Evolutionary conservation across 2,329 filamentous ascomycete genomes (phyloP).

Genomic region (Talaromyces piceae): DNA sequence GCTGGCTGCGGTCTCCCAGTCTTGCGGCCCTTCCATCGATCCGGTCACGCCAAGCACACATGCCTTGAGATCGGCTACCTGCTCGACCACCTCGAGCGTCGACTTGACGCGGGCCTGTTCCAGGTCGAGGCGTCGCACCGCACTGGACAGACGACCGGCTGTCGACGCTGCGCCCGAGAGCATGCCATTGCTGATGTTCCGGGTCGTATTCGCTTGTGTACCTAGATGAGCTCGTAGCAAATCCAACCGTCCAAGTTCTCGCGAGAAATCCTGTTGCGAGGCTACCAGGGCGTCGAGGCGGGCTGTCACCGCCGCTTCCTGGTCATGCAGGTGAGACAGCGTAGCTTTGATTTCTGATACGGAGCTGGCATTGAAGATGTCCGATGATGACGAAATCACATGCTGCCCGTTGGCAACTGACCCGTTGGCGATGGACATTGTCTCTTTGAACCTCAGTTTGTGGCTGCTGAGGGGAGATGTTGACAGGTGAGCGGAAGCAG

Average conservation of each 20-base stretch:
- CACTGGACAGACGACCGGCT: slow-evolving; percentile 74
- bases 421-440: slow-evolving; percentile 16
- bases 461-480: not conserved
- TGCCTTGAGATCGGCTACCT: slow-evolving; percentile 92
- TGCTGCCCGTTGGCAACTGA: slow-evolving; percentile 22
- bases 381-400: slow-evolving; percentile 13
- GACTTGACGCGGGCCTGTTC: slow-evolving; percentile 89
- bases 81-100: slow-evolving; percentile 85
- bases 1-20: slow-evolving; percentile 93
- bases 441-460: not conserved
- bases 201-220: slow-evolving; percentile 74
- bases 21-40: slow-evolving; percentile 94
- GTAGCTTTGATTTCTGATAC: slow-evolving; percentile 72
- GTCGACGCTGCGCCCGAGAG: slow-evolving; percentile 78
- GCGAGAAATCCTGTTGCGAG: slow-evolving; percentile 77
- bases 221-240: slow-evolving; percentile 81
- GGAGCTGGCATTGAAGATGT: slow-evolving; percentile 63
- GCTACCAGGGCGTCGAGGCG: slow-evolving; percentile 70
- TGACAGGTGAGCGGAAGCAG: not conserved
- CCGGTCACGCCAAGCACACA: slow-evolving; percentile 91
- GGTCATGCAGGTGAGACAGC: slow-evolving; percentile 65
- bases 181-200: slow-evolving; percentile 83
- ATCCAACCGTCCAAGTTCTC: slow-evolving; percentile 81
- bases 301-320: slow-evolving; percentile 66
- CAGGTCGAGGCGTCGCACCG: slow-evolving; percentile 78